A percentile compares a stretch with the other conserved stretches of the same genome.
Conservation (phyloP, 2,329 filamentous ascomycete genomes). For the Hymenoscyphus occultus region DNA sequence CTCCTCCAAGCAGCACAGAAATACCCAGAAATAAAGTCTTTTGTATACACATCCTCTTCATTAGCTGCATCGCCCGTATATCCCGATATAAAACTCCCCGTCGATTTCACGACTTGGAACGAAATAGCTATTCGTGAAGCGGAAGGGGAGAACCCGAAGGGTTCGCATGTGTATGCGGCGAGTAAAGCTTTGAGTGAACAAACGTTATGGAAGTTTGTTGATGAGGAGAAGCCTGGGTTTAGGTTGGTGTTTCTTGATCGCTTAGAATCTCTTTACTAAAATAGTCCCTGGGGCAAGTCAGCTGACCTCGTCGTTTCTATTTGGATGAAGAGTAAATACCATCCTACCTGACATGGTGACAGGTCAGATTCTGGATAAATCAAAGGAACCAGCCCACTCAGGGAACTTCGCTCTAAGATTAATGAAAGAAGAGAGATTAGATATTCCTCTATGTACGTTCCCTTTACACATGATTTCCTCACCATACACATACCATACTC, state of each 20-base stretch:
- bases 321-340: not conserved
- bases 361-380: conserved; percentile 10
- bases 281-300: not conserved
- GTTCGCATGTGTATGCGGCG: conserved; percentile 13
- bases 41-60: not conserved
- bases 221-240: not conserved
- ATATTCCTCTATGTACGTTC: not conserved
- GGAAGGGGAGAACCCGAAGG: not conserved
- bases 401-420: not conserved
- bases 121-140: not conserved
- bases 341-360: conserved; percentile 30
- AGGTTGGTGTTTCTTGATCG: not conserved
- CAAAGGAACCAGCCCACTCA: not conserved
- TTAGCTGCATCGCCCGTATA: not conserved
- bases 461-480: not conserved
- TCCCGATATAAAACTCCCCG: not conserved
- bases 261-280: not conserved
- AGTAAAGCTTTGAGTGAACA: conserved; percentile 39
- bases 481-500: not conserved
- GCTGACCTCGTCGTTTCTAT: not conserved
- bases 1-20: not conserved
- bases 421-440: not conserved
- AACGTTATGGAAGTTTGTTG: conserved; percentile 32
- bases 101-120: not conserved
- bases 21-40: not conserved